Evolutionary conservation across 116 monocot genomes (phyloP).

Genomic region (Cymodocea nodosa): DNA sequence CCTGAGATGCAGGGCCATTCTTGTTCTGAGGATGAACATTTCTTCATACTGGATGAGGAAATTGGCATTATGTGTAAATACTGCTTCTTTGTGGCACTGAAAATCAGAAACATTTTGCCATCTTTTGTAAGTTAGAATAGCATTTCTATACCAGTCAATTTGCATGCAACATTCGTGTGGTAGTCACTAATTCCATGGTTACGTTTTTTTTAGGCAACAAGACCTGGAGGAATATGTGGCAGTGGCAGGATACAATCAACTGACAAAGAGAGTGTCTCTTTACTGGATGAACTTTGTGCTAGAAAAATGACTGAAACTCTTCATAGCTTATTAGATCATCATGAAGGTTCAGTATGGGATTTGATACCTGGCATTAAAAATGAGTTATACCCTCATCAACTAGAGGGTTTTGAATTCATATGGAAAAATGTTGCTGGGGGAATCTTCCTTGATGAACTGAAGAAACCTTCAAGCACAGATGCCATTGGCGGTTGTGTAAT

Average conservation of each 20-base stretch:
- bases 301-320: conserved; percentile 4
- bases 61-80: conserved; percentile 55
- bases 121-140: conserved; percentile 31
- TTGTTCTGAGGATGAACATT: conserved; percentile 35
- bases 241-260: conserved; percentile 5
- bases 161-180: not conserved
- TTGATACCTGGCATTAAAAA: conserved; percentile 33
- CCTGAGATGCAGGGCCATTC: conserved; percentile 14
- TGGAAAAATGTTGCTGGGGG: conserved; percentile 67
- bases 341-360: conserved; percentile 62
- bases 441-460: conserved; percentile 34
- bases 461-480: conserved; percentile 10
- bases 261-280: conserved; percentile 5
- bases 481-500: conserved; percentile 67
- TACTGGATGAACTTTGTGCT: conserved; percentile 17
- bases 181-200: not conserved
- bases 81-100: conserved; percentile 33
- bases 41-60: conserved; percentile 57
- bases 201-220: conserved; percentile 1
- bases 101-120: conserved; percentile 55
- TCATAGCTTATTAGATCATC: conserved; percentile 2
- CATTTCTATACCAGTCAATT: not conserved
- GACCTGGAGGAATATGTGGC: conserved; percentile 12
- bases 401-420: conserved; percentile 78
- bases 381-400: conserved; percentile 49